phyloP scores from a whole-genome alignment of 192 early-diverging fungal species.

The Tieghemiomyces parasiticus region DNA sequence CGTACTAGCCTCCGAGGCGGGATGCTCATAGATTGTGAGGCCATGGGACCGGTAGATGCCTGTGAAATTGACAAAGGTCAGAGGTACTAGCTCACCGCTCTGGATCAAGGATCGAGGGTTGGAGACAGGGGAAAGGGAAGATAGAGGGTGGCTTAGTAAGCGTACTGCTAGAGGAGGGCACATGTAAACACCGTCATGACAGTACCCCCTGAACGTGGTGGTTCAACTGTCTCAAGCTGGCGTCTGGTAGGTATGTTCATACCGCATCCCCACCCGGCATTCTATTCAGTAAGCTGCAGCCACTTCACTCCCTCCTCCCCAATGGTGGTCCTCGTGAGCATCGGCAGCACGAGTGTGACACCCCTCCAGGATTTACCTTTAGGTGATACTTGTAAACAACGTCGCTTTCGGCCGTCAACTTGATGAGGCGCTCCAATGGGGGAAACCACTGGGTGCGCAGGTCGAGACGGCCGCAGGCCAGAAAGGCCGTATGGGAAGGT shows the following conservation, averaged over 20 bases:
- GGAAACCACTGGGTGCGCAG: constrained; percentile 7
- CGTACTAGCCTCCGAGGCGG: not conserved
- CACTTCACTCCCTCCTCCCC: not conserved
- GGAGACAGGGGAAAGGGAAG: too few species aligned
- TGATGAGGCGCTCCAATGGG: not conserved
- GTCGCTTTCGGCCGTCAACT: not conserved
- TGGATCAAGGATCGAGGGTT: too few species aligned
- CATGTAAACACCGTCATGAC: not conserved
- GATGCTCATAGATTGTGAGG: not conserved
- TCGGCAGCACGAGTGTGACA: not conserved
- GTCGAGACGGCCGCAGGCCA: not conserved
- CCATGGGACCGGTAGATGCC: not conserved
- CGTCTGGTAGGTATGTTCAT: too few species aligned
- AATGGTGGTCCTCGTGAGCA: not conserved
- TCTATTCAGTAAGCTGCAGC: not conserved
- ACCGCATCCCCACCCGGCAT: too few species aligned
- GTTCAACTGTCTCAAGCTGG: too few species aligned
- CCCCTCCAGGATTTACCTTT: not conserved
- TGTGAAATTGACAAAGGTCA: not conserved
- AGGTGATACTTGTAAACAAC: not conserved
- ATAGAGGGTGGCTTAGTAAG: too few species aligned
- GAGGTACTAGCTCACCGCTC: not conserved
- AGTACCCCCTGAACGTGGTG: too few species aligned
- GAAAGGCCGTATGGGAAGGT: not conserved
- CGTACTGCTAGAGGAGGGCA: too few species aligned